These are phyloP conservation scores for Scheffersomyces ergatensis DNA, from an alignment of 805 yeast species.

Conservation along the genomic window DNA sequence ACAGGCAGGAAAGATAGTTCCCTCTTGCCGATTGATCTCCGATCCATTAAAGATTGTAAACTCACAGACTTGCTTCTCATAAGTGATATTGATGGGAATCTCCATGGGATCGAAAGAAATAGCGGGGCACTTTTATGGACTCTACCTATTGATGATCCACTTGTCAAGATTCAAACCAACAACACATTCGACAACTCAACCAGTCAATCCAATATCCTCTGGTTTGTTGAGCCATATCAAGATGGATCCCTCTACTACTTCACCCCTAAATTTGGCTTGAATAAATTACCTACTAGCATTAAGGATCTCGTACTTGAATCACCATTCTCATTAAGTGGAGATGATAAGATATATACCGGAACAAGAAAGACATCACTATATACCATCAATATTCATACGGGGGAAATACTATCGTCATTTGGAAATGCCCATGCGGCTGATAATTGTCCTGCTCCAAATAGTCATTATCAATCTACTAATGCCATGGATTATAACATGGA, in stretches of 20 bases:
- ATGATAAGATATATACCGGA: conserved; percentile 88
- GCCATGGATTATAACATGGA: conserved; percentile 13
- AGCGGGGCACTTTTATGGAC: conserved; percentile 81
- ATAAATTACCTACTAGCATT: conserved; percentile 78
- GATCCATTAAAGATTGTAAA: conserved; percentile 45
- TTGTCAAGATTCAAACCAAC: conserved; percentile 46
- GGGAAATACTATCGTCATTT: conserved; percentile 66
- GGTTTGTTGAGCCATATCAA: conserved; percentile 89
- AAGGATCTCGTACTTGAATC: conserved; percentile 75
- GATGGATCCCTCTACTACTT: conserved; percentile 85
- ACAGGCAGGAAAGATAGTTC: conserved; percentile 9
- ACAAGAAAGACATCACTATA: conserved; percentile 71
- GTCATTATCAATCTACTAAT: conserved; percentile 10
- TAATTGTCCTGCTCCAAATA: conserved; percentile 33
- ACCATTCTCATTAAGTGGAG: conserved; percentile 75
- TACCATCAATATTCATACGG: conserved; percentile 70
- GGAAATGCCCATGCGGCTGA: conserved; percentile 40
- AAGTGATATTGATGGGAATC: conserved; percentile 82
- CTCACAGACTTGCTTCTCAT: conserved; percentile 62
- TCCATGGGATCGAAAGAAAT: conserved; percentile 75
- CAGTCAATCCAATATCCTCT: conserved; percentile 39
- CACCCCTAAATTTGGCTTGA: conserved; percentile 70
- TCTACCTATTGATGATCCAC: conserved; percentile 59
- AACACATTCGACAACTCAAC: conserved; percentile 2
- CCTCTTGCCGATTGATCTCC: conserved; percentile 31